Evolutionary conservation across 768 basidiomycete genomes (phyloP).

Genomic region (Lyophyllum shimeji): DNA sequence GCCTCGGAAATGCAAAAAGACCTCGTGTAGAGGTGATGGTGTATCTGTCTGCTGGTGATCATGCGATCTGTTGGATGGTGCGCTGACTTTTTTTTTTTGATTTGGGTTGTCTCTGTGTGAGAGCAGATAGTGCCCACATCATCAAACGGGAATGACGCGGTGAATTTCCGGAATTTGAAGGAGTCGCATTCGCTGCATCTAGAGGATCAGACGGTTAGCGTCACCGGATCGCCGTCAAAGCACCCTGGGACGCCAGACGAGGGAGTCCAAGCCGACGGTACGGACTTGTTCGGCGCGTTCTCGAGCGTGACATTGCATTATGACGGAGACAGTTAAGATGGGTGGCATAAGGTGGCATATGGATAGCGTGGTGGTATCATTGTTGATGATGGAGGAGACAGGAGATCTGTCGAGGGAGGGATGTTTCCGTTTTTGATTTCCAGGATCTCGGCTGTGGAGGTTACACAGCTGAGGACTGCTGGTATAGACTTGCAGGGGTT

Average conservation of each 20-base stretch:
- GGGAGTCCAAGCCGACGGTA: constrained; percentile 34
- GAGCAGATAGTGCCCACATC: constrained; percentile 76
- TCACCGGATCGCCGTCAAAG: constrained; percentile 25
- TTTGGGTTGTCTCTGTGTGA: constrained; percentile 13
- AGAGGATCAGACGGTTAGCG: constrained; percentile 57
- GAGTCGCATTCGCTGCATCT: constrained; percentile 92
- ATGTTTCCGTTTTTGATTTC: not conserved
- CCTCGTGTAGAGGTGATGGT: constrained; percentile 3
- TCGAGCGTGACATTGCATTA: constrained; percentile 87
- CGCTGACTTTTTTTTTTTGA: constrained; percentile 21
- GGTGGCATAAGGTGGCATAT: not conserved
- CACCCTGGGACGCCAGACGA: constrained; percentile 39
- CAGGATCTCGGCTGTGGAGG: not conserved
- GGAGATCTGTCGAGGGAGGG: constrained; percentile 11
- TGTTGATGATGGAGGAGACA: constrained; percentile 8
- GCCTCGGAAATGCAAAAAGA: constrained; percentile 3
- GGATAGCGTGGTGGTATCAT: constrained; percentile 8
- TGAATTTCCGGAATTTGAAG: constrained; percentile 88
- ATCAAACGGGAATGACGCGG: constrained; percentile 78
- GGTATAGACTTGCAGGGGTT: constrained; percentile 3
- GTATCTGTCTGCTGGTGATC: constrained; percentile 8
- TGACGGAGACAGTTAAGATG: constrained; percentile 59
- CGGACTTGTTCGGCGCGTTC: constrained; percentile 84
- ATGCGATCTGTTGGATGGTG: constrained; percentile 5
- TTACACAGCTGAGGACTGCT: not conserved